Evolutionary conservation across 305 asterid genomes (phyloP).

Genomic region (Caryopteris hybrid): DNA sequence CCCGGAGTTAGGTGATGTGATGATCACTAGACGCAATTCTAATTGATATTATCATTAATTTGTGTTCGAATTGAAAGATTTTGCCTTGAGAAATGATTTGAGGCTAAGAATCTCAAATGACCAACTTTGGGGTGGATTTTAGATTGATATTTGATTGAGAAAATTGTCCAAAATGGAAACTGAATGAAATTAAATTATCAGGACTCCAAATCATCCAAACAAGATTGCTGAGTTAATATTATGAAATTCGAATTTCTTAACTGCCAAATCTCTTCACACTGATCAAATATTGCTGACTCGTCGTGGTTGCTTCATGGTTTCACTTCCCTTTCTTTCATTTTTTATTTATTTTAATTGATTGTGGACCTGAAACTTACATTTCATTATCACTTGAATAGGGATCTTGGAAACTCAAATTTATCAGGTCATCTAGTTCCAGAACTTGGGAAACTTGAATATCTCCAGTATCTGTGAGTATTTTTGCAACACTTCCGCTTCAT

Average conservation of each 20-base stretch:
- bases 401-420: constrained; percentile 90
- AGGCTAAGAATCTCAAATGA: too few relatives aligned
- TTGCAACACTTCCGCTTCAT: constrained; percentile 5
- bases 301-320: background rate
- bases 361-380: constrained; percentile 8
- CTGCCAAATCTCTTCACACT: background rate
- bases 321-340: background rate
- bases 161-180: background rate
- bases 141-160: background rate
- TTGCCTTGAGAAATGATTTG: background rate
- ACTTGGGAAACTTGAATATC: constrained; percentile 86
- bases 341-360: background rate
- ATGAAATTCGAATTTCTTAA: background rate
- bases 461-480: constrained; percentile 82
- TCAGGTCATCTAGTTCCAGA: constrained; percentile 88
- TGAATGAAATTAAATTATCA: background rate
- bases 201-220: background rate
- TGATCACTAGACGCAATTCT: background rate
- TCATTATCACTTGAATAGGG: constrained; percentile 45
- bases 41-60: background rate
- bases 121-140: background rate
- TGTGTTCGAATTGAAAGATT: background rate
- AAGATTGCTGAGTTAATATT: background rate
- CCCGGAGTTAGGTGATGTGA: background rate
- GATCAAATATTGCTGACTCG: background rate